Base-by-base conservation (phyloP, 2,329 filamentous ascomycete species). In the Sporothrix protearum region DNA sequence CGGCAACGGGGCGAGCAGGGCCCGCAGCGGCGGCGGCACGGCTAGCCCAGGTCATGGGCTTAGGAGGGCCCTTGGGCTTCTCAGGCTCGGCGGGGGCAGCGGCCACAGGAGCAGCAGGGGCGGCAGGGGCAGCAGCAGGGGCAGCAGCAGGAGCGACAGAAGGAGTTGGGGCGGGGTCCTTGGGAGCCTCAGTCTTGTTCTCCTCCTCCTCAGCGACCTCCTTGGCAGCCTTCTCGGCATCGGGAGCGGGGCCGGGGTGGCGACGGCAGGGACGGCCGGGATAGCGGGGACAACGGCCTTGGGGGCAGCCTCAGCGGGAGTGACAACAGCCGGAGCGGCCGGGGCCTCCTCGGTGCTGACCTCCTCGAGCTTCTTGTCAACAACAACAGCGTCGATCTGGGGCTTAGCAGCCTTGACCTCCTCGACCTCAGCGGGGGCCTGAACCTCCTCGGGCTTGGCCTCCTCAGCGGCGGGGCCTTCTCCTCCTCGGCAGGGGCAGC, bases 321-420 rank as follows among this genome's bases (percentile, higher is more conserved):
- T 76, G 61, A 82, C 81, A 49, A 73, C 72, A 19, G 82, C 83
- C 74, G 84, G 85, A 73, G 82, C 79, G 76, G 83, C 77, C 72
- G 82, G 78, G 2, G 77, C 74, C 39, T 79, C 79, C 75, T 83
- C 78, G 68, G 79, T 76, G 53, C 25, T 69, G 14, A 49, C 57
- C 78, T 93, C 87, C 82, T 95, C 90, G 28, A 94, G 86, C 85
- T 93, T 93, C 83, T 93, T 85, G 79, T 93, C 91, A 51, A 94
- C 87, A 76, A 86, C 84, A 28, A 82, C 80, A 51, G 83, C 81
- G 71, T 89, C 84, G 53, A 85, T 76, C 67, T 77, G 70, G 33
- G 75, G 78, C 53, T 79, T 64, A 14, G 25, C 42, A 10, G 42
- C 63, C 16, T 47, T 47, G 25, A 30, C 59, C 57, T 69, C 76